These are phyloP conservation scores for Solanum hybrid DNA, from an alignment of 305 asterid species.

Conservation along the genomic window DNA sequence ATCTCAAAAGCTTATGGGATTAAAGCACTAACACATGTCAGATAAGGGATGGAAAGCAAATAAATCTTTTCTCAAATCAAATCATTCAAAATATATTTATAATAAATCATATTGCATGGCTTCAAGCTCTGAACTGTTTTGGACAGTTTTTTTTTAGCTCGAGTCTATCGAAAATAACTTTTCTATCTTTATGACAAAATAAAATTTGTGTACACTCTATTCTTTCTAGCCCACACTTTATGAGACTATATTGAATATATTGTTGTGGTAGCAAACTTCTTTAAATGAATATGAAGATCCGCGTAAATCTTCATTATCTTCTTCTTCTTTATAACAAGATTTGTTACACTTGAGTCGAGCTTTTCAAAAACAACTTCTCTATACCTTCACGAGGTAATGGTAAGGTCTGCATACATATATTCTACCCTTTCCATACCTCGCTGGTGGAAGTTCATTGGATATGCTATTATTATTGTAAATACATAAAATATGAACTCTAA, in stretches of 20 bases:
- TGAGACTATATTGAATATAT: not conserved
- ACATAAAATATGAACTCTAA: not conserved
- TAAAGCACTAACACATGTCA: not conserved
- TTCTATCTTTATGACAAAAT: not conserved
- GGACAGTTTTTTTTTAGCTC: rapidly evolving
- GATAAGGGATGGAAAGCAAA: not conserved
- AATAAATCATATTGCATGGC: not conserved
- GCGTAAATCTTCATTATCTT: not conserved
- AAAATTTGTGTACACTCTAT: not conserved
- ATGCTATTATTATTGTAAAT: not conserved
- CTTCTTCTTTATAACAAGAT: not conserved
- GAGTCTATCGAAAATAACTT: rapidly evolving
- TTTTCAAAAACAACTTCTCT: no score
- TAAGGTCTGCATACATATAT: no score
- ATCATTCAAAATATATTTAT: not conserved
- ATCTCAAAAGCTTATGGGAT: not conserved
- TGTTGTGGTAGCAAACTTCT: not conserved
- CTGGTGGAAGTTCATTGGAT: not conserved
- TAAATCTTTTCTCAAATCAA: not conserved
- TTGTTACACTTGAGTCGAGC: no score
- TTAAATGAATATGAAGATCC: rapidly evolving
- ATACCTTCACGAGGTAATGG: not conserved
- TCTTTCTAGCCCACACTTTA: not conserved
- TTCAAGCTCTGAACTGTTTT: not conserved
- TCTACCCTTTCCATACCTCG: not conserved